Percentiles rank a stretch among this genome's conserved stretches.
These are phyloP conservation scores for Cadophora gregata DNA, from an alignment of 2,329 filamentous ascomycete species.

Conservation along the genomic window DNA sequence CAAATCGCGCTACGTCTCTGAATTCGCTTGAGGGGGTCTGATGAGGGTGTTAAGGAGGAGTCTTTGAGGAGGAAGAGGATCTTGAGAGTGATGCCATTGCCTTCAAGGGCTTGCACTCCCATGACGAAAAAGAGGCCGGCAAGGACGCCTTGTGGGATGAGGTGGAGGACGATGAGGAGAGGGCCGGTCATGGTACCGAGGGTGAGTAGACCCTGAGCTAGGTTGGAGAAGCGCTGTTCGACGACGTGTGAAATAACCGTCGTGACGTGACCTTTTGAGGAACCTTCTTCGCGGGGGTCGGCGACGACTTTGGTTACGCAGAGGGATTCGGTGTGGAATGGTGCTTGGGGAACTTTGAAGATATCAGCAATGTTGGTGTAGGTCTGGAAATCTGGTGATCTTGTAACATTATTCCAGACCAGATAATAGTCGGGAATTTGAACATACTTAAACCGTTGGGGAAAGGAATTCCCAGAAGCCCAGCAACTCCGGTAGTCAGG, in stretches of 20 bases:
- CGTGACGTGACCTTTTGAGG: conserved; percentile 62
- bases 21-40: conserved; percentile 65
- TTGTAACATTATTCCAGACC: background rate
- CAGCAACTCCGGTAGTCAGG: conserved; percentile 76
- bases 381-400: background rate
- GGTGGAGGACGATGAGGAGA: conserved; percentile 73
- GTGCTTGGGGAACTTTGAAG: conserved; percentile 72
- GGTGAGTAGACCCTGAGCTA: conserved; percentile 78
- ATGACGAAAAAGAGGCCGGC: conserved; percentile 86
- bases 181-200: conserved; percentile 81
- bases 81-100: conserved; percentile 79
- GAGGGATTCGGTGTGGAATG: conserved; percentile 80
- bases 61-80: conserved; percentile 74
- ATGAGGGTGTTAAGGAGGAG: conserved; percentile 61
- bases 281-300: conserved; percentile 56
- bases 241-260: conserved; percentile 67
- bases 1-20: conserved; percentile 70
- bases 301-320: conserved; percentile 68
- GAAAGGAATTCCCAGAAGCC: conserved; percentile 78
- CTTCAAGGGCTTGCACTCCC: conserved; percentile 78
- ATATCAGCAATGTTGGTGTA: background rate
- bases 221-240: conserved; percentile 80
- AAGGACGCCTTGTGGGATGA: conserved; percentile 80
- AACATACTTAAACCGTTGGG: conserved; percentile 72
- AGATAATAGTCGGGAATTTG: background rate